A percentile compares a stretch with the other conserved stretches of the same genome.
Conservation (phyloP, 2,329 filamentous ascomycete species). For the Pseudodiploospora longispora region DNA sequence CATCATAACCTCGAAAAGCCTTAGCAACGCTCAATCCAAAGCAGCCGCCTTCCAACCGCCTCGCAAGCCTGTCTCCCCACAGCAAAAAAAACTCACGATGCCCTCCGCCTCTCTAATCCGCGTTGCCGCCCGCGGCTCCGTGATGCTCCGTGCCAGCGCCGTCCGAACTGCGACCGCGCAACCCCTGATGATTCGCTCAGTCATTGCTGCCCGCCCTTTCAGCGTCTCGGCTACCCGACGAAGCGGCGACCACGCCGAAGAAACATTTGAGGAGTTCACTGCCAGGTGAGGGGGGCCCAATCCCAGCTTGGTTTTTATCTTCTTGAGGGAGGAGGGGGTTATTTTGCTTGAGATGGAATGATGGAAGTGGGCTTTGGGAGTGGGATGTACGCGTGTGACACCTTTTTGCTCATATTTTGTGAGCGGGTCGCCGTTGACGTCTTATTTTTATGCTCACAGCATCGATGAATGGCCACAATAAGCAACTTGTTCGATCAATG, state of each 20-base stretch:
- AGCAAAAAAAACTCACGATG: slow-evolving; percentile 37
- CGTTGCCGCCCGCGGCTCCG: slow-evolving; percentile 59
- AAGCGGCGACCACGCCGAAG: slow-evolving; percentile 66
- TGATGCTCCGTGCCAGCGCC: slow-evolving; percentile 57
- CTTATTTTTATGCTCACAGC: too few relatives aligned
- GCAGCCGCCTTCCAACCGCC: slow-evolving; percentile 2
- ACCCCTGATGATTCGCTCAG: slow-evolving; percentile 48
- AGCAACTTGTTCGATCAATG: slow-evolving; percentile 13
- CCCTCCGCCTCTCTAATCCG: slow-evolving; percentile 62
- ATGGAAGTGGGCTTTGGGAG: too few relatives aligned
- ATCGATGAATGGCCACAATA: too few relatives aligned
- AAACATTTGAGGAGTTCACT: slow-evolving; percentile 98
- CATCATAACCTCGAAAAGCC: slow-evolving; percentile 19
- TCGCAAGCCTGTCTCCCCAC: slow-evolving; percentile 3
- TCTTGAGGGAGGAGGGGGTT: slow-evolving; percentile 9
- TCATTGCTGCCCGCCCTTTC: slow-evolving; percentile 47
- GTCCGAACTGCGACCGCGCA: slow-evolving; percentile 46
- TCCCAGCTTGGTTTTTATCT: not conserved
- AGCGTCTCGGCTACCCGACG: slow-evolving; percentile 52
- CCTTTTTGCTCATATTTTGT: too few relatives aligned
- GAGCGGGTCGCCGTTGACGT: too few relatives aligned
- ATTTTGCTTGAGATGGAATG: too few relatives aligned
- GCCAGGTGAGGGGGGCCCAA: slow-evolving; percentile 62
- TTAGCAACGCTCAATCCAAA: slow-evolving; percentile 12
- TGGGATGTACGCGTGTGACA: too few relatives aligned